Percentiles rank a stretch among this genome's conserved stretches.
These are phyloP conservation scores for Zhuliangozyma blackwelliae DNA, from an alignment of 1,139 yeast species.

Conservation along the genomic window DNA sequence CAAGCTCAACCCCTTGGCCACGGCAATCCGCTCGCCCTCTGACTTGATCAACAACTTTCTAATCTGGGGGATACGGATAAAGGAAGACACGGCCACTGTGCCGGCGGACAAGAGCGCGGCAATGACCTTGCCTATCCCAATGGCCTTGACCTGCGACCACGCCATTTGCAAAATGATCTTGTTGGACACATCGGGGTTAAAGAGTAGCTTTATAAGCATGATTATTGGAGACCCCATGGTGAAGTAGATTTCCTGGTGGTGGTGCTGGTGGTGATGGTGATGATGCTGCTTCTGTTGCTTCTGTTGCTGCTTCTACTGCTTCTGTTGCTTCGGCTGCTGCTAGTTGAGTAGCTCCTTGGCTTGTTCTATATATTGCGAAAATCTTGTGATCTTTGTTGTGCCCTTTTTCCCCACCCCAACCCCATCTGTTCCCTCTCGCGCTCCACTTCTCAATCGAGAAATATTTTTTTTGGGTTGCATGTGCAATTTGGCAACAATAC, in stretches of 20 bases:
- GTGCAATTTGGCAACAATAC: neutral
- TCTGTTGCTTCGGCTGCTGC: too few relatives aligned
- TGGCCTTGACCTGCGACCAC: slow-evolving; percentile 30
- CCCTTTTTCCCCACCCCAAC: neutral
- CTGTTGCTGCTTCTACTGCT: neutral
- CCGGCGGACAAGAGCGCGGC: slow-evolving; percentile 32
- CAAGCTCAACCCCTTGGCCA: slow-evolving; percentile 38
- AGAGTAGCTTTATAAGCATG: slow-evolving; percentile 27
- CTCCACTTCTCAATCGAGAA: neutral
- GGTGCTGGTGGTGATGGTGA: too few relatives aligned
- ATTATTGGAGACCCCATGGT: slow-evolving; percentile 23
- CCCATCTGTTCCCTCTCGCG: too few relatives aligned
- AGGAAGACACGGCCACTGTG: slow-evolving; percentile 39
- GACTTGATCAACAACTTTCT: slow-evolving; percentile 25
- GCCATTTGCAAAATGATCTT: slow-evolving; percentile 38
- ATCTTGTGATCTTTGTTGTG: too few relatives aligned
- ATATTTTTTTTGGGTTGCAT: too few relatives aligned
- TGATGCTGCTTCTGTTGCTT: neutral
- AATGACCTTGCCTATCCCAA: slow-evolving; percentile 35
- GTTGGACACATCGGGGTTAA: slow-evolving; percentile 40
- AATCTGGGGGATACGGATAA: slow-evolving; percentile 43
- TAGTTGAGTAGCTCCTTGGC: too few relatives aligned
- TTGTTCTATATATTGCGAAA: too few relatives aligned
- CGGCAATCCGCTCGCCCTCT: slow-evolving; percentile 25
- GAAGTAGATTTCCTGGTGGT: too few relatives aligned